phyloP scores from a whole-genome alignment of 352 stramenopile genomes.

The Globisporangium viniferum region DNA sequence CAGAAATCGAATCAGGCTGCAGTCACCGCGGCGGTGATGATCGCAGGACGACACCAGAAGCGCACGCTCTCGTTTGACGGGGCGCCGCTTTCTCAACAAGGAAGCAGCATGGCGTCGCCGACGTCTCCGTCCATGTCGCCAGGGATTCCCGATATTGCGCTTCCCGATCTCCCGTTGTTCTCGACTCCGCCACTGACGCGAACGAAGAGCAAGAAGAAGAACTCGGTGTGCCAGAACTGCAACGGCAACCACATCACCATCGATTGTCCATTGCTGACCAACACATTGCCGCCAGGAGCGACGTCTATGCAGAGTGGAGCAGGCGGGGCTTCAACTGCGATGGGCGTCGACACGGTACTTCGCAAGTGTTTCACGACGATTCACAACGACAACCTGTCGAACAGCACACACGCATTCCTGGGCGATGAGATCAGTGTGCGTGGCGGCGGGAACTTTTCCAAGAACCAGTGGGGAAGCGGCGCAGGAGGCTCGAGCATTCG shows the following conservation, averaged over 20 bases:
- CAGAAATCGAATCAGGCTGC: constrained; percentile 40
- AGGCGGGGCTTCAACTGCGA: constrained; percentile 5
- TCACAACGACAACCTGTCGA: constrained; percentile 82
- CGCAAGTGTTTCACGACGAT: constrained; percentile 85
- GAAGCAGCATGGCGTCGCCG: background rate
- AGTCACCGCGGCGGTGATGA: constrained; percentile 36
- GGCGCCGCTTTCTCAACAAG: background rate
- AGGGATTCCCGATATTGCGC: constrained; percentile 12
- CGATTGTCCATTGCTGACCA: constrained; percentile 69
- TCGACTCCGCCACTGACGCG: constrained; percentile 30
- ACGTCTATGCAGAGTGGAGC: constrained; percentile 5
- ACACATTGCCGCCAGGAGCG: constrained; percentile 26
- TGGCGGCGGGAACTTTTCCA: constrained; percentile 51
- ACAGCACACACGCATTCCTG: constrained; percentile 82
- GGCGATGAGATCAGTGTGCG: constrained; percentile 85
- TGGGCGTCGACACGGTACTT: constrained; percentile 65
- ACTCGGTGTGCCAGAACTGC: constrained; percentile 72
- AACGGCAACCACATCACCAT: constrained; percentile 83
- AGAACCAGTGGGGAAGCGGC: constrained; percentile 28
- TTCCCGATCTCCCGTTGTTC: constrained; percentile 23
- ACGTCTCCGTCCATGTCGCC: constrained; percentile 22
- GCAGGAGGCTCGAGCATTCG: constrained; percentile 9
- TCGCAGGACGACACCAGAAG: constrained; percentile 37
- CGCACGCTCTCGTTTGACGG: constrained; percentile 44
- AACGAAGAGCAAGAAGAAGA: constrained; percentile 61